These are phyloP conservation scores for Pleodorina starrii DNA, from an alignment of 139 green algal genomes.

Conservation along the genomic window DNA sequence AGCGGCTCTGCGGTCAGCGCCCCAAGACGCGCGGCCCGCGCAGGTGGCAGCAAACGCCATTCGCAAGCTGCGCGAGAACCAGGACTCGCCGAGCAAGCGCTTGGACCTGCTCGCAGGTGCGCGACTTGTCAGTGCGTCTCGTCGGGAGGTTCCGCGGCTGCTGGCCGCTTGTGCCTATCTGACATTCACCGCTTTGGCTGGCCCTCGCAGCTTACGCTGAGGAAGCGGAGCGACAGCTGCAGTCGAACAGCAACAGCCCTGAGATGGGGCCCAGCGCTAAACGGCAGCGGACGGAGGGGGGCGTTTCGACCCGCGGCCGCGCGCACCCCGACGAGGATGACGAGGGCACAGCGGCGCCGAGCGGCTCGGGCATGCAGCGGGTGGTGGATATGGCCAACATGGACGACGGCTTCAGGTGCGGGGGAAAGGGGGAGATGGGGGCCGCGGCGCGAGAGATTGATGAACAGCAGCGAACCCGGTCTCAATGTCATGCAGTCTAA, in stretches of 20 bases:
- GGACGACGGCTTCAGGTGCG: constrained; percentile 55
- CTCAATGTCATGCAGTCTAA: too few species aligned
- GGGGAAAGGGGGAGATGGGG: too few species aligned
- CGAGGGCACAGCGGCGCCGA: neutral
- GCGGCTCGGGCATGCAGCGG: neutral
- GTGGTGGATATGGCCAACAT: constrained; percentile 38
- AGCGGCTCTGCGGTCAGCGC: neutral
- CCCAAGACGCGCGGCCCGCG: constrained; percentile 13
- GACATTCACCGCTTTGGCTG: neutral
- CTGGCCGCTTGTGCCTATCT: too few species aligned
- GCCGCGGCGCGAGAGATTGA: too few species aligned
- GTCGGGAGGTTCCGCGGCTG: too few species aligned
- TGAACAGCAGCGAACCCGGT: too few species aligned
- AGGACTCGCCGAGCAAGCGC: constrained; percentile 64
- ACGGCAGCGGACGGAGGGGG: constrained; percentile 30
- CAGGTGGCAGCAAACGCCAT: neutral
- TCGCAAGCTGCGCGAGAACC: neutral
- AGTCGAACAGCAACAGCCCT: constrained; percentile 46
- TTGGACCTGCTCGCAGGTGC: constrained; percentile 58
- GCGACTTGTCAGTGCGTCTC: neutral
- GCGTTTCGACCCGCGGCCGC: neutral
- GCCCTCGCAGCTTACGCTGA: constrained; percentile 48
- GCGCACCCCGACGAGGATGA: constrained; percentile 18
- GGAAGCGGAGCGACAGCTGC: constrained; percentile 47
- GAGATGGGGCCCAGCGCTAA: constrained; percentile 9